Evolutionary conservation across 495 filamentous ascomycete species (phyloP), one percentile per base, ranked within the genome.

Genomic region (Lasiosphaeria hispida): DNA sequence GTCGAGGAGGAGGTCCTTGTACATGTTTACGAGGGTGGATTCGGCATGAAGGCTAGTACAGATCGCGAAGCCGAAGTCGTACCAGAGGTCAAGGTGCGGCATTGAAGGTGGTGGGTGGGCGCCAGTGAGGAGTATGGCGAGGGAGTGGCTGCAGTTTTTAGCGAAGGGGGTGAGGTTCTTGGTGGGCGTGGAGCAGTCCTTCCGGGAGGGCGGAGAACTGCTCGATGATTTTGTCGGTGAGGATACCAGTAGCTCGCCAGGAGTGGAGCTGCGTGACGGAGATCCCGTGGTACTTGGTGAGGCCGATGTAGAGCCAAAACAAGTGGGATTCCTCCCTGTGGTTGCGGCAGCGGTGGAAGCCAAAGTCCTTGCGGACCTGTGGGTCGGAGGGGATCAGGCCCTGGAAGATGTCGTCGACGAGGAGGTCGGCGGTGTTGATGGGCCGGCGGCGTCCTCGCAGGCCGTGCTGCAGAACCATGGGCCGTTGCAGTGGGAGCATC

Each of bases 121-220:
- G 7, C 3, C 4, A 18, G 10, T 18, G 35, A 53, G 36, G 3
- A 53, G 10, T 19, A 53, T 2, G 41, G 50, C 50, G 36, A 53
- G 17, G 50, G 41, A 53, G 10, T 40, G 5, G 14, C 40, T 40
- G 50, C 50, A 53, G 37, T 53, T 41, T 53, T 53, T 53, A n/a
- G 35, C 50, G 7, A 7, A 53, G 37, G 50, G 50, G 5, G 14
- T 30, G 35, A 53, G 36, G 36, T 14, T 10, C 10, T 40, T n/a
- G 35, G 30, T 14, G 5, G 35, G 35, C n/a, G 9, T 53, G 35
- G 36, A 35, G 50, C 19, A 4, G 23, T 4, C 35, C 35, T 17
- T 53, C 50, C 11, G 50, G 36, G 19, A 4, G 14, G 19, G 35
- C 50, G 4, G 50, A 53, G 37, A 41, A 53, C 35, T 4, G 4